A percentile compares a stretch with the other conserved stretches of the same genome.
Conservation (phyloP, 192 early-diverging fungal species). For the Gaertneriomyces sp. region DNA sequence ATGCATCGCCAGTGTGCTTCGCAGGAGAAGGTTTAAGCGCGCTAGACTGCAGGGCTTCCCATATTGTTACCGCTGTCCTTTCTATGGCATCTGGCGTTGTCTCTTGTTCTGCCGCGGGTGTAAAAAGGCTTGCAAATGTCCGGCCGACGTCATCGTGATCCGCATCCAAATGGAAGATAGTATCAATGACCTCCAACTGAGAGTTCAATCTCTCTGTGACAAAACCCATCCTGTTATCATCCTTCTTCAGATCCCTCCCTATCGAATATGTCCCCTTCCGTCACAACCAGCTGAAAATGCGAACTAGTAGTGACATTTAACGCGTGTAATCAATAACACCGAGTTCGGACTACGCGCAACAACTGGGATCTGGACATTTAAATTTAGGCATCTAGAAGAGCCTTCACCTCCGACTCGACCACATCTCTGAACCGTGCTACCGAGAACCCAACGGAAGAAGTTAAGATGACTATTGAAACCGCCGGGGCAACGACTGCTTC, state of each 20-base stretch:
- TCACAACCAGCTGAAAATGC: too few species aligned
- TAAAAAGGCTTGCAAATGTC: conserved; percentile 2
- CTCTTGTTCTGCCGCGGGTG: background rate
- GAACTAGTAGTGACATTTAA: too few species aligned
- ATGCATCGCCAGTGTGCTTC: background rate
- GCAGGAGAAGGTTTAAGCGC: background rate
- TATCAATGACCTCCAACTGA: conserved; percentile 16
- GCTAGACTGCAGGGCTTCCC: conserved; percentile 16
- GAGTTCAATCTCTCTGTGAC: conserved; percentile 21
- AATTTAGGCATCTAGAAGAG: too few species aligned
- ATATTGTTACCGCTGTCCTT: conserved; percentile 2
- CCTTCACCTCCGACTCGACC: too few species aligned
- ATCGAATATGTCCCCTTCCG: too few species aligned
- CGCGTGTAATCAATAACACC: too few species aligned
- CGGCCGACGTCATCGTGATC: conserved; percentile 12
- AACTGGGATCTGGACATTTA: too few species aligned
- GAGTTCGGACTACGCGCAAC: too few species aligned
- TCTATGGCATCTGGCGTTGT: background rate
- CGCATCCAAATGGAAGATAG: conserved; percentile 13
- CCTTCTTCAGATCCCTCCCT: background rate
- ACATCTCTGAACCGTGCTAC: too few species aligned
- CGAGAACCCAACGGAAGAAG: too few species aligned
- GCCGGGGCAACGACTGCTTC: too few species aligned
- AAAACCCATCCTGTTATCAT: conserved; percentile 23
- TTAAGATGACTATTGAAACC: too few species aligned